Conservation (phyloP, 495 filamentous ascomycete species). For the Xylaria grammica region DNA sequence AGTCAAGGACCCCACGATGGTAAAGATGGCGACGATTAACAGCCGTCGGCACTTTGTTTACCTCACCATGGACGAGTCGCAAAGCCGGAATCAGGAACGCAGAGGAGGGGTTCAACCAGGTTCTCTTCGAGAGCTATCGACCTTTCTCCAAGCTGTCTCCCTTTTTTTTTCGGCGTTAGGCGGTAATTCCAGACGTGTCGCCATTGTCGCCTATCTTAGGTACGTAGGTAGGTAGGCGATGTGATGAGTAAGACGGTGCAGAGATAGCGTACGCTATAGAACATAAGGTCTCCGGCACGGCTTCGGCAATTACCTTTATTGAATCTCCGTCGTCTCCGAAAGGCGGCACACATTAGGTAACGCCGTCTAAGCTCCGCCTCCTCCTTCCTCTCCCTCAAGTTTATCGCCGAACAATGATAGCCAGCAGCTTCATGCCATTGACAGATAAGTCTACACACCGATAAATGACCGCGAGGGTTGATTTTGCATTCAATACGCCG, state of each 20-base stretch:
- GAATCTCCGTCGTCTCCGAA: conserved; percentile 5
- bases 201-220: not conserved
- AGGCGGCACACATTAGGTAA: not conserved
- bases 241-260: no score
- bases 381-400: not conserved
- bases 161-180: not conserved
- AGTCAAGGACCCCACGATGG: conserved; percentile 7
- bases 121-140: no score
- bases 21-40: not conserved
- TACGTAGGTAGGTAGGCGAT: no score
- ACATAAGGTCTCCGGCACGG: not conserved
- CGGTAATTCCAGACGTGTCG: not conserved
- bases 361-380: not conserved
- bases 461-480: no score
- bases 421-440: no score
- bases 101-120: no score
- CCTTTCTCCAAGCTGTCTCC: no score
- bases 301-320: conserved; percentile 16
- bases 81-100: no score
- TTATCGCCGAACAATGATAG: not conserved
- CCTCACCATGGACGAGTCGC: not conserved
- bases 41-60: not conserved
- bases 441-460: no score
- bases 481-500: no score
- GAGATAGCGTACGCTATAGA: not conserved